These are phyloP conservation scores for Elsinoe ampelina DNA, from an alignment of 2,329 filamentous ascomycete genomes.

Conservation along the genomic window DNA sequence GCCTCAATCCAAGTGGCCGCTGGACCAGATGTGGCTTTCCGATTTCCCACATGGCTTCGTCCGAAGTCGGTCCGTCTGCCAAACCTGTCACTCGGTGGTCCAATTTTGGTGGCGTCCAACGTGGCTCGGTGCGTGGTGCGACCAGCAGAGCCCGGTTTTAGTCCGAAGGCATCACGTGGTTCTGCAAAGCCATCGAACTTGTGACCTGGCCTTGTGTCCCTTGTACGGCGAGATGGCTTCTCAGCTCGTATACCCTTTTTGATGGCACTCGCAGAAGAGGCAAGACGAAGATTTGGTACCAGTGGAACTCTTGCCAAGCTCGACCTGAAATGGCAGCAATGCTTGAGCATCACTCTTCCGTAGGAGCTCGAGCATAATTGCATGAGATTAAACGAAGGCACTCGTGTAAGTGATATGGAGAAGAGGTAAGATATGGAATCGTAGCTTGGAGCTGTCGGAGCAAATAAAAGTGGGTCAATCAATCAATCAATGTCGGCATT, in stretches of 20 bases:
- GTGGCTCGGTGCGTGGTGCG: too few relatives aligned
- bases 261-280: slow-evolving; percentile 34
- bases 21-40: too few relatives aligned
- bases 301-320: neutral
- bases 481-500: neutral
- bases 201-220: neutral
- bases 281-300: neutral
- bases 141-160: too few relatives aligned
- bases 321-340: neutral
- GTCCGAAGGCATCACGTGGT: too few relatives aligned
- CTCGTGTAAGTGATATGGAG: too few relatives aligned
- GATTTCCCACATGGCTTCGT: too few relatives aligned
- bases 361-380: neutral
- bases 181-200: too few relatives aligned
- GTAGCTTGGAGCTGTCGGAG: neutral
- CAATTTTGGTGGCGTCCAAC: too few relatives aligned
- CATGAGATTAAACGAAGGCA: too few relatives aligned
- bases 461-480: neutral
- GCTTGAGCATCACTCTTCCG: neutral
- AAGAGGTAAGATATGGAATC: neutral
- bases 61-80: too few relatives aligned
- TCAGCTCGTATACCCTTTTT: slow-evolving; percentile 51
- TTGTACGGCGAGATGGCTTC: neutral
- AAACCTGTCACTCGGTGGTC: too few relatives aligned
- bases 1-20: too few relatives aligned